These are phyloP conservation scores for Mycena sanguinolenta DNA, from an alignment of 768 basidiomycete species.

Conservation along the genomic window DNA sequence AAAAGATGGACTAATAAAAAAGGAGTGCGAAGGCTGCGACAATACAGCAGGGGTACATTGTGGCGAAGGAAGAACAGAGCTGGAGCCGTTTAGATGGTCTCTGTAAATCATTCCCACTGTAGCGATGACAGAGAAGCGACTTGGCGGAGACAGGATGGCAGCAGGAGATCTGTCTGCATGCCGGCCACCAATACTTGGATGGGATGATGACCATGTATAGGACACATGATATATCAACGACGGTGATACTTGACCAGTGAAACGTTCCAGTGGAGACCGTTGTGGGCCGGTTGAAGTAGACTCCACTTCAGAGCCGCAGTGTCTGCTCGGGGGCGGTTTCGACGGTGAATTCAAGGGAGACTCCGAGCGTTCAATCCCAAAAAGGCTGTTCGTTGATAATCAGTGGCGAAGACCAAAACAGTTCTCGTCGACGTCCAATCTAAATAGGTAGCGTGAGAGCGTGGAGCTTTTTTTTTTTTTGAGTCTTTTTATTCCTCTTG, in stretches of 20 bases:
- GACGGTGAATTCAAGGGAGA: background rate
- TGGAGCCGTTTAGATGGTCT: background rate
- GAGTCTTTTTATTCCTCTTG: too few species aligned
- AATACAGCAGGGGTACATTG: conserved; percentile 24
- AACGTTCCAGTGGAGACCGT: conserved; percentile 1
- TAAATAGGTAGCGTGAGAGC: background rate
- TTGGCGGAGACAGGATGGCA: conserved; percentile 25
- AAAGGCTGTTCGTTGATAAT: background rate
- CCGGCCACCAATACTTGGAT: conserved; percentile 10
- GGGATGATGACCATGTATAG: conserved; percentile 14
- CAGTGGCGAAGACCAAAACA: background rate
- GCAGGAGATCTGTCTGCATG: conserved; percentile 20
- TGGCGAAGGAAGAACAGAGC: conserved; percentile 19
- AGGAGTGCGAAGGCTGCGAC: conserved; percentile 23
- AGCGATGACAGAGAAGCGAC: conserved; percentile 31
- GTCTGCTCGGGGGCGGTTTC: background rate
- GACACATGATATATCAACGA: conserved; percentile 19
- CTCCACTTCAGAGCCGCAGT: conserved; percentile 3
- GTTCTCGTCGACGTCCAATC: background rate
- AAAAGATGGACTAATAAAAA: conserved; percentile 29
- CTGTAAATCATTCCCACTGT: conserved; percentile 18
- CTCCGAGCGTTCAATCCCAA: background rate
- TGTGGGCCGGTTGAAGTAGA: too few species aligned
- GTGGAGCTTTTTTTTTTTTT: background rate
- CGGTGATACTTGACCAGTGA: background rate